Evolutionary conservation across 352 stramenopile genomes (phyloP).

Genomic region (Globisporangium middletonii): DNA sequence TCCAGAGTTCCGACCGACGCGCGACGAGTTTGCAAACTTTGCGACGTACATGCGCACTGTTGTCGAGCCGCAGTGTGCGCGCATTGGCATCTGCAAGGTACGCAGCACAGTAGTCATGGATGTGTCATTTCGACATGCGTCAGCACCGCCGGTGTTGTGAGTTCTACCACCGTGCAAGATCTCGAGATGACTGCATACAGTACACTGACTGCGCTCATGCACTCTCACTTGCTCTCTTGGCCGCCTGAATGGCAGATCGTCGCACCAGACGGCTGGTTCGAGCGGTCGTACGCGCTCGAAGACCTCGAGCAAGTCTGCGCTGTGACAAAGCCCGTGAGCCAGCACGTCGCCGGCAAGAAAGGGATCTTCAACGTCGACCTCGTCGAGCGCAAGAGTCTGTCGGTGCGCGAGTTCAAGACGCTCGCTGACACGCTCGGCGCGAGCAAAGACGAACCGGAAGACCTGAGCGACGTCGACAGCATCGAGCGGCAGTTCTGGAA

Average conservation of each 20-base stretch:
- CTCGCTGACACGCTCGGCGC: slow-evolving; percentile 31
- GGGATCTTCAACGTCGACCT: slow-evolving; percentile 89
- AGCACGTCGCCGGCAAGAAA: slow-evolving; percentile 87
- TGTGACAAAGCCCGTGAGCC: slow-evolving; percentile 63
- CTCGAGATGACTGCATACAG: too few species aligned
- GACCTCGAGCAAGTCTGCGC: slow-evolving; percentile 28
- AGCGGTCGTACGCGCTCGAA: slow-evolving; percentile 52
- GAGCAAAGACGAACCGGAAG: slow-evolving; percentile 18
- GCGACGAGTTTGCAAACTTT: slow-evolving; percentile 83
- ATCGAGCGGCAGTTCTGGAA: slow-evolving; percentile 89
- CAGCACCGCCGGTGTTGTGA: too few species aligned
- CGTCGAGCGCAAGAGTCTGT: slow-evolving; percentile 77
- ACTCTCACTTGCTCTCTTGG: too few species aligned
- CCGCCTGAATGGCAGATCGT: slow-evolving; percentile 31
- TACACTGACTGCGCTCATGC: too few species aligned
- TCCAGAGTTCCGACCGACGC: slow-evolving; percentile 83
- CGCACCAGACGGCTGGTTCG: slow-evolving; percentile 72
- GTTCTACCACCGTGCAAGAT: too few species aligned
- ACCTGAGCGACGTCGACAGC: slow-evolving; percentile 27
- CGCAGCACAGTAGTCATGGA: not conserved
- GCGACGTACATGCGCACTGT: slow-evolving; percentile 78
- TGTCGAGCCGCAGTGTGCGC: slow-evolving; percentile 67
- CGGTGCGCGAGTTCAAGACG: slow-evolving; percentile 47
- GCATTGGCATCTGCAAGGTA: slow-evolving; percentile 89
- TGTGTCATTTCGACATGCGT: too few species aligned